Percentiles rank a stretch among this genome's conserved stretches.
Conservation (phyloP, 768 basidiomycete genomes). For the Harrya chromipes region DNA sequence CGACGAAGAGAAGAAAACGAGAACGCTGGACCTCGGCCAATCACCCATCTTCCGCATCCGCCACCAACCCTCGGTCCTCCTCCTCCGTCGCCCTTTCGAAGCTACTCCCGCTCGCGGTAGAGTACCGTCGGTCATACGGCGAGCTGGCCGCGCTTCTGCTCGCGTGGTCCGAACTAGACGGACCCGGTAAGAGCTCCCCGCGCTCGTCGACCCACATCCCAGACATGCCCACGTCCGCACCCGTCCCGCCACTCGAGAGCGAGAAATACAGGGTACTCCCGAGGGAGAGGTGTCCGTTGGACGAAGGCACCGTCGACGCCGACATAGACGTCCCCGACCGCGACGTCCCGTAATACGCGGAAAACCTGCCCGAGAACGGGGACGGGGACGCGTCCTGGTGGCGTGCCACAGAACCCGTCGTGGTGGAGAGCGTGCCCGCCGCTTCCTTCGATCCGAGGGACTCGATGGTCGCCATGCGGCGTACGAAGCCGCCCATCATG, state of each 20-base stretch:
- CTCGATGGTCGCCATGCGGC: slow-evolving; percentile 81
- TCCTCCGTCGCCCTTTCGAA: slow-evolving; percentile 5
- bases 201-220: slow-evolving; percentile 25
- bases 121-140: slow-evolving; percentile 13
- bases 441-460: slow-evolving; percentile 67
- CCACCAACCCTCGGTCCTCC: not conserved
- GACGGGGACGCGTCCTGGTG: slow-evolving; percentile 15
- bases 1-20: too few species aligned
- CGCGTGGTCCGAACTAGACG: not conserved
- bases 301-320: not conserved
- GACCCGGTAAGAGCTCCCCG: slow-evolving; percentile 21
- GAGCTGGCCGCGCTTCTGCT: slow-evolving; percentile 5
- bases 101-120: slow-evolving; percentile 15
- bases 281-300: slow-evolving; percentile 9
- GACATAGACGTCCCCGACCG: not conserved
- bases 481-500: slow-evolving; percentile 60
- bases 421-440: slow-evolving; percentile 25
- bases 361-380: slow-evolving; percentile 22
- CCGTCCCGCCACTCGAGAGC: slow-evolving; percentile 20
- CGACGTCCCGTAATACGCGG: slow-evolving; percentile 7
- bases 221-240: not conserved
- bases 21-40: too few species aligned
- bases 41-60: too few species aligned
- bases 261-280: slow-evolving; percentile 26
- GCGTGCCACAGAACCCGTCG: slow-evolving; percentile 29